Conservation (phyloP, 2,329 filamentous ascomycete genomes). For the Didymella keratinophila region DNA sequence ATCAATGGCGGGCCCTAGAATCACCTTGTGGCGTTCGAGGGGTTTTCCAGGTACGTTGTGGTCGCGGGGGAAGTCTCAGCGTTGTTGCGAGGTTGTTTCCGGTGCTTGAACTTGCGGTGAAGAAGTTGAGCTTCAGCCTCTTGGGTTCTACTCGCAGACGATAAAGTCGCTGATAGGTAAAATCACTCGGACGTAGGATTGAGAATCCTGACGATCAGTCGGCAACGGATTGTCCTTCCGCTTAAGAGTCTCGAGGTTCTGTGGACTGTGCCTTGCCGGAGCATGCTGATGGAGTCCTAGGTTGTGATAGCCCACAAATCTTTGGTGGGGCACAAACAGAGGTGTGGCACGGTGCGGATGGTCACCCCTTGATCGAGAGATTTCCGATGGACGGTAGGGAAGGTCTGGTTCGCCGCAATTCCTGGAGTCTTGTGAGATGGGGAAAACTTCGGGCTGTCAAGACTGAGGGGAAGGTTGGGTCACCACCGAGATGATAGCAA, state of each 20-base stretch:
- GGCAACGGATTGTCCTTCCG: conserved; percentile 12
- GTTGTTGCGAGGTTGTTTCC: not conserved
- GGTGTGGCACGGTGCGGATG: conserved; percentile 47
- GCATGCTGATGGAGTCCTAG: conserved; percentile 35
- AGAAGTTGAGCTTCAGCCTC: not conserved
- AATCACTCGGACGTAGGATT: conserved; percentile 20
- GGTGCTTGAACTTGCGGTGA: not conserved
- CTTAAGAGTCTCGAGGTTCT: conserved; percentile 17
- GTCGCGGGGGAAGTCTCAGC: not conserved
- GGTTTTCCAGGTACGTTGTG: conserved; percentile 29
- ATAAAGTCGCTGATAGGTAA: not conserved
- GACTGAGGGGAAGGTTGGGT: conserved; percentile 45
- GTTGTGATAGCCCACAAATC: conserved; percentile 40
- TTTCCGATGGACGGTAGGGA: conserved; percentile 42
- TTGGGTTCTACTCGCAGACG: not conserved
- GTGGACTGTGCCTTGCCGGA: conserved; percentile 21
- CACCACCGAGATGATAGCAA: conserved; percentile 46
- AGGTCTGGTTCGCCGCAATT: conserved; percentile 41
- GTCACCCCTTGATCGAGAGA: conserved; percentile 38
- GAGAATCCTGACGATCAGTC: conserved; percentile 20
- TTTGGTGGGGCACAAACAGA: conserved; percentile 39
- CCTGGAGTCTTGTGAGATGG: conserved; percentile 49
- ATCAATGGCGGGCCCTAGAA: not conserved
- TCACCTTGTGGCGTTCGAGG: not conserved
- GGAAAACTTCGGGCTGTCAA: conserved; percentile 39